Base-by-base conservation (phyloP, 305 asterid genomes). In the Fraxinus sp. region DNA sequence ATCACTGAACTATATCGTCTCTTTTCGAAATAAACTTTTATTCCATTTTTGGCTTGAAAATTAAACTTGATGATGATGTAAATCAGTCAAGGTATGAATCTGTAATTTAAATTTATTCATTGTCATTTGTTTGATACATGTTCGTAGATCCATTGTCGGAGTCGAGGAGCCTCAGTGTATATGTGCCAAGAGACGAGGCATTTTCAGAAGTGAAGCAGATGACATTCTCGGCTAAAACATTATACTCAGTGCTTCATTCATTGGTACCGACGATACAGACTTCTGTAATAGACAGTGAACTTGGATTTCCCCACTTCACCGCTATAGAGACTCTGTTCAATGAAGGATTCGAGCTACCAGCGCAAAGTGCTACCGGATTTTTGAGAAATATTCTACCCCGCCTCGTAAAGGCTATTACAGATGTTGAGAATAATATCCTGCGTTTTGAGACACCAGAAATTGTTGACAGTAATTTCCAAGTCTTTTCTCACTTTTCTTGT, bases 101-200 rank as follows among this genome's bases (percentile, higher is more conserved):
- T 13, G 57, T 46, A 13, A 46, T 46, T 46, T 46, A 46, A 46
- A 46, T 46, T 46, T 46, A 13, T 46, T 46, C 2, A 46, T 41
- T 55, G n/a, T 55, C 64, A n/a, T 55, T n/a, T 13, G 73, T 26
- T 64, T 24, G 32, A 70, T 70, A 33, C 30, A 33, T 13, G 28
- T 72, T 10, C 13, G 83, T 80, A 90, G 94, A 91, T 85, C 90
- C 91, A 28, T 62, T 85, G 46, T 87, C 94, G 0, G 94, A 91
- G 87, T 14, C 89, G 0, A 85, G 89, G 82, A 16, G 57, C 59
- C 0, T 8, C 13, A 24, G 0, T 43, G 57, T 84, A 4, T 91
- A 91, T 66, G 93, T 91, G 70, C 94, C 94, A 3, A 85, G 94
- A 79, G 93, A 91, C 46, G 94, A 91, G 73, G 82, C 80, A 3